phyloP scores from a whole-genome alignment of 139 green algal genomes.

The Tetraselmis chui region DNA sequence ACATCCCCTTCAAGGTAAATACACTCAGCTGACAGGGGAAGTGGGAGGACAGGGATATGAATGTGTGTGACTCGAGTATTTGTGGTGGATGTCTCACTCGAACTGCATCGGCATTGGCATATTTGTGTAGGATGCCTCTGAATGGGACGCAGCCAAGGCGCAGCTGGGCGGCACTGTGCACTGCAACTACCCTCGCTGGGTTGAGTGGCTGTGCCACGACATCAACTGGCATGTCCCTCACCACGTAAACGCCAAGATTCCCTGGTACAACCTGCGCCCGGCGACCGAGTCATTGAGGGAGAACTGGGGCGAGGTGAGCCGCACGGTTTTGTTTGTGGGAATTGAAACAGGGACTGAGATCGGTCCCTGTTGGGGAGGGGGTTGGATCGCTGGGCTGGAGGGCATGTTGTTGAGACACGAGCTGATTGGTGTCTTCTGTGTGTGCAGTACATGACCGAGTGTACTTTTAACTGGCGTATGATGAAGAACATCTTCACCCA shows the following conservation, averaged over 20 bases:
- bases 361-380: no score
- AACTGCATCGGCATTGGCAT: background rate
- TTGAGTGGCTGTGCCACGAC: conserved; percentile 94
- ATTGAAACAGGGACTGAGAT: no score
- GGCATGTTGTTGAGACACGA: no score
- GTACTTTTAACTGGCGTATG: conserved; percentile 85
- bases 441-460: conserved; percentile 88
- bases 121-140: conserved; percentile 23
- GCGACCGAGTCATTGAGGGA: conserved; percentile 56
- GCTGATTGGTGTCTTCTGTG: background rate
- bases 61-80: no score
- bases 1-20: conserved; percentile 92
- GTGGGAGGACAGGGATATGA: no score
- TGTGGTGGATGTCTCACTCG: no score
- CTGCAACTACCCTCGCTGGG: conserved; percentile 89
- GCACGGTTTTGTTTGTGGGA: no score
- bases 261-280: conserved; percentile 52
- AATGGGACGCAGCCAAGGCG: conserved; percentile 89
- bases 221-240: conserved; percentile 96
- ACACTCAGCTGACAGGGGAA: no score
- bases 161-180: conserved; percentile 91
- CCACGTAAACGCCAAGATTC: conserved; percentile 91
- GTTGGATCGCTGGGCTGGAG: no score
- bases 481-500: conserved; percentile 90
- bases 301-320: conserved; percentile 64